Evolutionary conservation across 306 rosid species (phyloP), one percentile per base, ranked within the genome.

Genomic region (Gastrolobium villosum): DNA sequence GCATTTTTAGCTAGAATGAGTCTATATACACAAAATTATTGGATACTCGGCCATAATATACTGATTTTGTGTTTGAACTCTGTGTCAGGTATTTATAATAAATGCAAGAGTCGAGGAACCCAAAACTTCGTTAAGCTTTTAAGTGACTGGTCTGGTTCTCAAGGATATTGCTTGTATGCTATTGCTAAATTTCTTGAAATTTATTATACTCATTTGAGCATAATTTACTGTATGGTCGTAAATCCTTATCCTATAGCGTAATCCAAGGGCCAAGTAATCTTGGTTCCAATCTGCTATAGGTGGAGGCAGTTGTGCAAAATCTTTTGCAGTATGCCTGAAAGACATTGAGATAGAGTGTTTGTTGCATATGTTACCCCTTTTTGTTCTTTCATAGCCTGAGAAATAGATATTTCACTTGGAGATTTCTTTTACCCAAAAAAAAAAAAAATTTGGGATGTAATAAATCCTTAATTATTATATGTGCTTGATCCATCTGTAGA

Each of bases 161-260:
- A 81, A 79, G 93, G 93, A 86, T 77, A 87, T 45, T 91, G 93
- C 89, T 5, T 89, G 96, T 91, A 85, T 32, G 93, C 45, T 46
- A 7, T 82, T 65, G 88, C 65, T 54, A 26, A 64, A 63, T 59
- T 69, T 75, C 11, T 79, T 37, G 41, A 11, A 62, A 30, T 64
- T 75, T 74, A 61, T 57, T 78, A 5, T 31, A 36, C 10, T 63
- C 46, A 4, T 55, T 62, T 43, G 39, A 74, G 43, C 40, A 49
- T 52, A 48, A 64, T 36, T 41, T 76, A 59, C 9, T 39, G 8
- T 69, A 57, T 79, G 69, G 53, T 70, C 48, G 4, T 49, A 34
- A 53, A 40, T 67, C 32, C 50, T 62, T 14, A 36, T 67, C 70
- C 43, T 15, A 20, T 56, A 57, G 20, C 40, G 37, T 34, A 70